A percentile compares a stretch with the other conserved stretches of the same genome.
These are phyloP conservation scores for Blastocystis sp. DNA, from an alignment of 352 stramenopile species.

Conservation along the genomic window DNA sequence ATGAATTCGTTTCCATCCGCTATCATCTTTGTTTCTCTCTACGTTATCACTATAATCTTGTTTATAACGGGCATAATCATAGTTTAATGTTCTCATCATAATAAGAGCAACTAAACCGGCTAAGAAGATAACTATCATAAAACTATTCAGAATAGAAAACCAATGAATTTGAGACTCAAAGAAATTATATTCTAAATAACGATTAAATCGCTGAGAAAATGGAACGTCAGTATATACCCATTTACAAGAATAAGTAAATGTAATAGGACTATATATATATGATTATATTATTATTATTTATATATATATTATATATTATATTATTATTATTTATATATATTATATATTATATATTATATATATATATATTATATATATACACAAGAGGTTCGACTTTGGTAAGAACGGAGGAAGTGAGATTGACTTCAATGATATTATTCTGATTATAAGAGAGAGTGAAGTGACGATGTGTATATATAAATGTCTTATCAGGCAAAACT, in stretches of 20 bases:
- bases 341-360: too few species aligned
- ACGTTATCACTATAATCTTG: slow-evolving; percentile 52
- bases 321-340: too few species aligned
- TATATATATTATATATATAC: slow-evolving; percentile 9
- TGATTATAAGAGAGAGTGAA: slow-evolving; percentile 86
- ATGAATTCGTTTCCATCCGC: slow-evolving; percentile 82
- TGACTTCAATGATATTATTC: slow-evolving; percentile 86
- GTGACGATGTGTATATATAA: slow-evolving; percentile 84
- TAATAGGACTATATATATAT: slow-evolving; percentile 46
- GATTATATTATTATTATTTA: neutral
- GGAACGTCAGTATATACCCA: slow-evolving; percentile 68
- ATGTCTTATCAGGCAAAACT: slow-evolving; percentile 39
- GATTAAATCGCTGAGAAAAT: slow-evolving; percentile 83
- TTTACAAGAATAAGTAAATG: slow-evolving; percentile 71
- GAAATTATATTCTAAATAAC: slow-evolving; percentile 93
- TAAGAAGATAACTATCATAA: slow-evolving; percentile 90
- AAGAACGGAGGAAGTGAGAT: slow-evolving; percentile 72
- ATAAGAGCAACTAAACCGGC: slow-evolving; percentile 75
- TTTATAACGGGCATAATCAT: slow-evolving; percentile 68
- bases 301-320: too few species aligned
- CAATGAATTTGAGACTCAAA: slow-evolving; percentile 97
- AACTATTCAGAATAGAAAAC: slow-evolving; percentile 88
- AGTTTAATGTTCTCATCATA: slow-evolving; percentile 69
- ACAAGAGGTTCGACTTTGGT: slow-evolving; percentile 47
- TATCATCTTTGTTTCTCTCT: slow-evolving; percentile 52